phyloP scores from a whole-genome alignment of 2,329 filamentous ascomycete species.

The Pseudocercospora fuligena region DNA sequence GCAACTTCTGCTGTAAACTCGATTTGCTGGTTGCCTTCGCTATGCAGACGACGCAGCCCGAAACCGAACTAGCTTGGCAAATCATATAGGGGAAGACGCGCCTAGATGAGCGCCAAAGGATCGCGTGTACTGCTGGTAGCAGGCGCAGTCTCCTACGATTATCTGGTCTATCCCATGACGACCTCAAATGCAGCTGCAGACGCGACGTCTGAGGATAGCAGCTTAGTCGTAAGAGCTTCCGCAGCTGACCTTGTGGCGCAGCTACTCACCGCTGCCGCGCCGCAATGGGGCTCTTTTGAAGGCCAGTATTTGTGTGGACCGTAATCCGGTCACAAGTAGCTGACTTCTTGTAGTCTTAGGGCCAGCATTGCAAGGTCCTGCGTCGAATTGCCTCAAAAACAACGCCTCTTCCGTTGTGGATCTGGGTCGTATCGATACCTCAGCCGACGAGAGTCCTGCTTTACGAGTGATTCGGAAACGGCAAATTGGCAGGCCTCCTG shows the following conservation, averaged over 20 bases:
- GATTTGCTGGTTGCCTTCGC: not conserved
- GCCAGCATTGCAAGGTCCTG: conserved; percentile 33
- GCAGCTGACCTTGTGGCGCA: conserved; percentile 40
- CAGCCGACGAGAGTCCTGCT: conserved; percentile 16
- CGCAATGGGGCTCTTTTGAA: conserved; percentile 33
- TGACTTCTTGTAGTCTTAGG: conserved; percentile 31
- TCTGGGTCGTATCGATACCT: conserved; percentile 23
- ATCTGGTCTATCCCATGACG: conserved; percentile 39
- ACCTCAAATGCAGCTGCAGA: conserved; percentile 13
- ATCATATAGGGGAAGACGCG: conserved; percentile 23
- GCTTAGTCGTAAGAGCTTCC: conserved; percentile 39
- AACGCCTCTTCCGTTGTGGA: conserved; percentile 40
- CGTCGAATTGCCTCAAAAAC: conserved; percentile 35
- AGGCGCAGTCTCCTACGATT: conserved; percentile 41
- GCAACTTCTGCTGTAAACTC: not conserved
- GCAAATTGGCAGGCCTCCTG: conserved; percentile 33
- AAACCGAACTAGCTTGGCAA: conserved; percentile 19
- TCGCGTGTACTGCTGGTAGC: conserved; percentile 39
- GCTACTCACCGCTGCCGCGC: conserved; percentile 40
- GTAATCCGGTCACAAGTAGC: not conserved
- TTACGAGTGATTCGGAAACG: conserved; percentile 33
- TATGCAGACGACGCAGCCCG: conserved; percentile 12
- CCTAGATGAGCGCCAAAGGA: conserved; percentile 27
- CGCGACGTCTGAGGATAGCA: conserved; percentile 13
- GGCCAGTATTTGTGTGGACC: conserved; percentile 1